Base-by-base conservation (phyloP, 2,329 filamentous ascomycete species). In the Claviceps maximensis region DNA sequence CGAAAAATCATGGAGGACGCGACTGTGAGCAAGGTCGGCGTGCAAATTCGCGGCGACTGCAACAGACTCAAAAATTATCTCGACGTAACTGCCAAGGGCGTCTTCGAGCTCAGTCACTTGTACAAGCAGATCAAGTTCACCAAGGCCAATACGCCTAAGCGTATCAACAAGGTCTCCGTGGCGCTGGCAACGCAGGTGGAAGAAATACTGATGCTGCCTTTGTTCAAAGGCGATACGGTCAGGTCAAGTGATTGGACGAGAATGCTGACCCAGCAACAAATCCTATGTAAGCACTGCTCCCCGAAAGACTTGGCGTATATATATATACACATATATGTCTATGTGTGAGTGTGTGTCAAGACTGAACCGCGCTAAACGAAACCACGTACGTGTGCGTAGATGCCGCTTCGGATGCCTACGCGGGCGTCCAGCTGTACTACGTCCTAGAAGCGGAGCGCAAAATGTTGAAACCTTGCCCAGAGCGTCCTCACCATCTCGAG, bases 361-460 rank as follows among this genome's bases (percentile, higher is more conserved):
- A n/a, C 19, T 13, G 3, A 5, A 6, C n/a, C n/a, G 27, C 27
- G 40, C 50, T 52, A 7, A 52, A 49, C 25, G 4, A 47, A 47
- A 21, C 21, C 4, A 25, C 9, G 21, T 25, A 12, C 6, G 29
- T 21, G 1, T 36, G 33, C 19, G 2, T 31, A 87, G 83, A 90
- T 66, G 82, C 87, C 10, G 89, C 88, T 13, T 83, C 87, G 1
- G 89, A 95, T 65, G 85, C 88, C 0, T 96, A 95, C 63, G 89
- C 86, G 55, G 80, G 83, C 45, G 68, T 86, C 12, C 84, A 87
- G 53, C 71, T 96, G 1, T 95, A 81, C 61, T 74, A 87, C 55
- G 75, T 77, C 1, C 71, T 95, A 46, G 84, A 96, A 54, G 69
- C 78, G 49, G 79, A 85, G 60, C 76, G 90, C 17, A 73, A 79